Conservation (phyloP, 1,284 basidiomycete species). For the Hymenochaete sp. region DNA sequence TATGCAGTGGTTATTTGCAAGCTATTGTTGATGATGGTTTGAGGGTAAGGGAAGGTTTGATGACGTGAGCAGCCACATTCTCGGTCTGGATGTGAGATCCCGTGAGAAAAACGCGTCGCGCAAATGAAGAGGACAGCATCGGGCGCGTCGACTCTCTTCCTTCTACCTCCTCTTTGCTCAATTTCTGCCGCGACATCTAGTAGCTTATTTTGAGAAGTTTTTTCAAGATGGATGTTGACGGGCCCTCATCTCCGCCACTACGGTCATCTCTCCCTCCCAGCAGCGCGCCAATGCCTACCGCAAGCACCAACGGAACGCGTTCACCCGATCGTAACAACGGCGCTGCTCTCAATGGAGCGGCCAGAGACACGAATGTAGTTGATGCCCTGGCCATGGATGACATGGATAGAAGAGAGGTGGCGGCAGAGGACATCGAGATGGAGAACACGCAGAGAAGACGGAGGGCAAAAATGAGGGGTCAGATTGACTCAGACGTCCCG, state of each 20-base stretch:
- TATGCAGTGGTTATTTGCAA: no score
- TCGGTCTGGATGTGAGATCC: no score
- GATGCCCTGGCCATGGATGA: constrained; percentile 52
- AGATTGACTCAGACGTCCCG: constrained; percentile 60
- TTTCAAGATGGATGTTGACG: constrained; percentile 33
- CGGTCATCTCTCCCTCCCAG: constrained; percentile 54
- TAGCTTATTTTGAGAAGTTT: background rate
- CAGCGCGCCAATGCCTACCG: constrained; percentile 45
- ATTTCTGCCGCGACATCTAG: background rate
- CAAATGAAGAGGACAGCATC: background rate
- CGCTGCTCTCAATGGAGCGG: constrained; percentile 1
- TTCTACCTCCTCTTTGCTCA: background rate
- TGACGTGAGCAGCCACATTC: no score
- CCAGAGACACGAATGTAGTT: no score
- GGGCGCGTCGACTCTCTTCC: background rate
- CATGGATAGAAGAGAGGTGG: no score
- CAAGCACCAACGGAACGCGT: constrained; percentile 34
- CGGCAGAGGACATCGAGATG: constrained; percentile 49
- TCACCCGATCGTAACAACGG: constrained; percentile 25
- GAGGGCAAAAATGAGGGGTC: constrained; percentile 40
- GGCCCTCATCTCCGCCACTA: constrained; percentile 35
- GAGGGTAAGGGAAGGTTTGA: no score
- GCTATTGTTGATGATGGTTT: no score
- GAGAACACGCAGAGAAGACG: constrained; percentile 38
- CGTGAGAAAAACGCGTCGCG: no score